These are phyloP conservation scores for Hanseniaspora lachancei DNA, from an alignment of 805 yeast genomes.

Conservation along the genomic window DNA sequence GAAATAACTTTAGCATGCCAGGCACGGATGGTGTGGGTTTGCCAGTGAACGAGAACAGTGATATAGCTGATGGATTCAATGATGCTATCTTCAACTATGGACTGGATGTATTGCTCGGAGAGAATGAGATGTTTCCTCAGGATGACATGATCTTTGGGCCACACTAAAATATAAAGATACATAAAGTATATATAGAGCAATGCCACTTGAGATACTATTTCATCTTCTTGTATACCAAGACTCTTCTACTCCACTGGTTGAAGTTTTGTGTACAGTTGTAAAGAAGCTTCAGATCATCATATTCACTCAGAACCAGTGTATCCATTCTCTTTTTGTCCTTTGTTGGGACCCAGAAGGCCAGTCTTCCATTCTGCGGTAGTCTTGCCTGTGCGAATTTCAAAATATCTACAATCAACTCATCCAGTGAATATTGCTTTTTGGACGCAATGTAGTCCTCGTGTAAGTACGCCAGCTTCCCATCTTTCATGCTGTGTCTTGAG, in stretches of 20 bases:
- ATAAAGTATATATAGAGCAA: background rate
- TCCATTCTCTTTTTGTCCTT: constrained; percentile 72
- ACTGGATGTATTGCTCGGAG: constrained; percentile 6
- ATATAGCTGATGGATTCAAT: background rate
- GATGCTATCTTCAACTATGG: constrained; percentile 3
- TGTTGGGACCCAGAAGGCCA: constrained; percentile 96
- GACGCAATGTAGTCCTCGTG: constrained; percentile 82
- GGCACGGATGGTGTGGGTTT: background rate
- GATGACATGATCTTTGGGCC: background rate
- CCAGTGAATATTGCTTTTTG: constrained; percentile 77
- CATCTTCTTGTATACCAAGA: constrained; percentile 62
- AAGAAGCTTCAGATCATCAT: constrained; percentile 28
- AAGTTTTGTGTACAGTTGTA: constrained; percentile 76
- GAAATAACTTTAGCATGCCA: background rate
- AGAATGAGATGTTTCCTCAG: constrained; percentile 10
- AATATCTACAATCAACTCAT: constrained; percentile 63
- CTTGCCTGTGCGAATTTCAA: constrained; percentile 58
- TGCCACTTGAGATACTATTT: background rate
- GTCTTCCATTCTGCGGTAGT: constrained; percentile 61
- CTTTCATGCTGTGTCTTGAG: constrained; percentile 58
- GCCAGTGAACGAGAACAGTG: background rate
- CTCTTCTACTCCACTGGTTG: constrained; percentile 83
- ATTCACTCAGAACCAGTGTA: constrained; percentile 45
- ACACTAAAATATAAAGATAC: constrained; percentile 29
- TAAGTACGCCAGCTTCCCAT: constrained; percentile 65